Evolutionary conservation across 306 rosid species (phyloP), one percentile per base, ranked within the genome.

Genomic region (Lathyrus aphaca): DNA sequence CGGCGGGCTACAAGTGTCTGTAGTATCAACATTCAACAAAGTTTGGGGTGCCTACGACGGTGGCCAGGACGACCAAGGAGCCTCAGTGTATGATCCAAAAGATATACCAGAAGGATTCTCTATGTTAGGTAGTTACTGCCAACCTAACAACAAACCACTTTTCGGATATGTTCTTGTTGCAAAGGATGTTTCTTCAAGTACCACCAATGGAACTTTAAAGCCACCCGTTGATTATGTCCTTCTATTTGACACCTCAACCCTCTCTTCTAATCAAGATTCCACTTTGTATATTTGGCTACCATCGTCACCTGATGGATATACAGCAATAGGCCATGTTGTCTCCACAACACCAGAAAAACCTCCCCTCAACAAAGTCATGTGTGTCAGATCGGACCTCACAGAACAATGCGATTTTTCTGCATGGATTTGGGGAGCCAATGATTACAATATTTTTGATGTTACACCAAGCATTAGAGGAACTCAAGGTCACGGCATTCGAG

Each of bases 261-360:
- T 49, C 42, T 66, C 64, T 0, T 75, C 77, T 32, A 69, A 79
- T 60, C 80, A 81, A 74, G 90, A 91, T 6, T 72, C 66, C 1
- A 30, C 74, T 43, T 88, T 79, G 15, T 91, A 84, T 50, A 21
- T 91, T 43, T 91, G 95, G 97, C 37, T 78, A 49, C 97, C 97
- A 29, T 65, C 43, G 5, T 64, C 95, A 1, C 87, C 86, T 0
- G 72, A 73, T 13, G 95, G 97, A 4, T 90, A 90, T 59, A 77
- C 79, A 65, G 84, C 95, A 5, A 39, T 86, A 1, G 96, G 97
- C 51, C 72, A 81, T 37, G 82, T 85, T 8, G 79, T 91, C 74
- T 89, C 94, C 10, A 75, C 44, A 68, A 73, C 90, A 0, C 74
- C 79, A 8, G 74, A 76, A 1, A 87, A 92, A 69, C 97, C 96